phyloP scores from a whole-genome alignment of 2,329 filamentous ascomycete genomes.

The Cercospora nicotianae region DNA sequence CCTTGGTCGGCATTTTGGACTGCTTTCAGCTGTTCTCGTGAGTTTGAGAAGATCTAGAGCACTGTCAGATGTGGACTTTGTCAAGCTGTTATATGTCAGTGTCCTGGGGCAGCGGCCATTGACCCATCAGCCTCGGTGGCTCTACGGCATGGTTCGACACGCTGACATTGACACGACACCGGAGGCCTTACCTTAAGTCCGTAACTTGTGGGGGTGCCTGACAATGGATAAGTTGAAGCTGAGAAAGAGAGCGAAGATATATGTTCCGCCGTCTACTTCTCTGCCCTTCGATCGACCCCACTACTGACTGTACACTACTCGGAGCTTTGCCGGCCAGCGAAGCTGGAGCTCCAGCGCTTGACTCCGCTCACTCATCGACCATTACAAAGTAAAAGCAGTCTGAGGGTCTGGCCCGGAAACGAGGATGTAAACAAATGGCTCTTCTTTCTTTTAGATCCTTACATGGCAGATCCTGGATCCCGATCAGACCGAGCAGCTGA shows the following conservation, averaged over 20 bases:
- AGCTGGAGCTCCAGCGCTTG: not conserved
- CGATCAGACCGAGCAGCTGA: not conserved
- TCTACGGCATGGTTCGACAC: not conserved
- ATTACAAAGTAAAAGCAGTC: not conserved
- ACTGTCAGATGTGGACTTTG: not conserved
- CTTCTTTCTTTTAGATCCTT: not conserved
- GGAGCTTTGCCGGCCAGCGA: not conserved
- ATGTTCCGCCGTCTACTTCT: not conserved
- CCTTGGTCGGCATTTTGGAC: conserved; percentile 22
- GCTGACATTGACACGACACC: not conserved
- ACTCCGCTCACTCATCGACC: not conserved
- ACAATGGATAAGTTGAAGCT: not conserved
- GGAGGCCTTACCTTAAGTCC: not conserved
- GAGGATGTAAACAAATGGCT: not conserved
- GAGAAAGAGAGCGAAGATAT: not conserved
- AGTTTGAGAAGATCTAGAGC: not conserved
- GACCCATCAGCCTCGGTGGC: not conserved
- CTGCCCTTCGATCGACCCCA: not conserved
- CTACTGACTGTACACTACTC: not conserved
- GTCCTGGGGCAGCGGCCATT: not conserved
- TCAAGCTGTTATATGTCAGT: not conserved
- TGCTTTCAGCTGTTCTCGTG: not conserved
- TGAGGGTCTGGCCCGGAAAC: not conserved
- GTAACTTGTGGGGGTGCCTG: not conserved
- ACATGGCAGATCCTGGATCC: not conserved